Percentiles rank a stretch among this genome's conserved stretches.
Evolutionary conservation across 228 moss, liverwort and hornwort species (phyloP).

Genomic region (Sphagnum fallax): DNA sequence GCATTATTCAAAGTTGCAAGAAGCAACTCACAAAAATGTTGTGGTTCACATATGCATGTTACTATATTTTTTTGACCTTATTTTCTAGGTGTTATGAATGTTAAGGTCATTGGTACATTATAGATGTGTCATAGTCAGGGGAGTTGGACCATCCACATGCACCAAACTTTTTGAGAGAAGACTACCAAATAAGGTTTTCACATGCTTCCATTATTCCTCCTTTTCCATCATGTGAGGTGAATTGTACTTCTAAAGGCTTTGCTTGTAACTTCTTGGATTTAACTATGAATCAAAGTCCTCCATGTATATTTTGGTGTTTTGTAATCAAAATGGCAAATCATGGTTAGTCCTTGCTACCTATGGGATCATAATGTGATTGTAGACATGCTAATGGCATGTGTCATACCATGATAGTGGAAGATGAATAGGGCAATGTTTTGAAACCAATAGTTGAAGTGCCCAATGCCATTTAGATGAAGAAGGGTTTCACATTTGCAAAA

Average conservation of each 20-base stretch:
- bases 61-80: too few relatives aligned
- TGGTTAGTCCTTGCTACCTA: background rate
- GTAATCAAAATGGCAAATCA: slow-evolving; percentile 19
- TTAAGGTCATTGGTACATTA: slow-evolving; percentile 88
- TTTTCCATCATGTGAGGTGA: too few relatives aligned
- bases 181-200: slow-evolving; percentile 16
- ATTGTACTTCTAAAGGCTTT: too few relatives aligned
- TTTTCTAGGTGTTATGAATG: background rate
- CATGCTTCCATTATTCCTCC: too few relatives aligned
- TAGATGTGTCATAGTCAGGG: slow-evolving; percentile 93
- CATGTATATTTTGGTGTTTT: slow-evolving; percentile 16
- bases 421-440: background rate
- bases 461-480: background rate
- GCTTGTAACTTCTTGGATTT: too few relatives aligned
- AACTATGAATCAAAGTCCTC: too few relatives aligned
- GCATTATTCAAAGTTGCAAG: slow-evolving; percentile 24
- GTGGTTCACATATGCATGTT: slow-evolving; percentile 1
- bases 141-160: slow-evolving; percentile 97
- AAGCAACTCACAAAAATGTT: slow-evolving; percentile 20
- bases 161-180: slow-evolving; percentile 83
- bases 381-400: too few relatives aligned
- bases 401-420: background rate
- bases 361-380: too few relatives aligned
- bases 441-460: background rate
- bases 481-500: background rate